Percentiles rank a stretch among this genome's conserved stretches.
phyloP scores from a whole-genome alignment of 805 yeast genomes.

The Schwanniomyces sp. region DNA sequence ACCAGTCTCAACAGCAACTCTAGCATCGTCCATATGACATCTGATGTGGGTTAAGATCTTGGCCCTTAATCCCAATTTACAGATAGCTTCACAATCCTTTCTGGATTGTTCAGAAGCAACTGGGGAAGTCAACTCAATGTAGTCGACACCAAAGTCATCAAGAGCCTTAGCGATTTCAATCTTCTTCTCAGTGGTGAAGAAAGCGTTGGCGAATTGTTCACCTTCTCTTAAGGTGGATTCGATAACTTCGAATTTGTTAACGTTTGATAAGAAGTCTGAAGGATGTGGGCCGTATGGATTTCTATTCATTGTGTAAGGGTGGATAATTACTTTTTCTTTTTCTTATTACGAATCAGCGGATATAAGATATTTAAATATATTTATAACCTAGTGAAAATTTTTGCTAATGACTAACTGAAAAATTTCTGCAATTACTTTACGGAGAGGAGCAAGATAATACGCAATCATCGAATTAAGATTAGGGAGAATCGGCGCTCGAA shows the following conservation, averaged over 20 bases:
- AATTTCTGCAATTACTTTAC: not conserved
- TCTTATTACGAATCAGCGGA: not conserved
- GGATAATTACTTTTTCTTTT: not conserved
- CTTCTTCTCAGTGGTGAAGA: constrained; percentile 55
- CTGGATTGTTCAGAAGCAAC: constrained; percentile 60
- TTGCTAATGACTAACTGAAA: constrained; percentile 2
- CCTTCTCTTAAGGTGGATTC: constrained; percentile 64
- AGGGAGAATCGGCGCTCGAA: constrained; percentile 1
- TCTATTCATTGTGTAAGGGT: constrained; percentile 7
- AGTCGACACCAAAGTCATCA: constrained; percentile 62
- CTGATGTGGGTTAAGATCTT: constrained; percentile 59
- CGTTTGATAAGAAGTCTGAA: constrained; percentile 56
- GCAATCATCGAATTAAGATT: not conserved
- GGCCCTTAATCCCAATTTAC: constrained; percentile 58
- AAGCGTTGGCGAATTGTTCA: constrained; percentile 64
- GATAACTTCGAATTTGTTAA: constrained; percentile 50
- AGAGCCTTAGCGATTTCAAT: constrained; percentile 59
- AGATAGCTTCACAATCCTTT: constrained; percentile 57
- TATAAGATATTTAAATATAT: not conserved
- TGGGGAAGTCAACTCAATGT: constrained; percentile 60
- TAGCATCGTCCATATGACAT: constrained; percentile 63
- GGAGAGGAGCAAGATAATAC: constrained; percentile 1
- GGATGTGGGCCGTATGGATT: constrained; percentile 64
- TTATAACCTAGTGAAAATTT: not conserved
- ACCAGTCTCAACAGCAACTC: constrained; percentile 61